Percentiles rank a stretch among this genome's conserved stretches.
Evolutionary conservation across 345 rosid species (phyloP).

Genomic region (Nephelium lappaceum): DNA sequence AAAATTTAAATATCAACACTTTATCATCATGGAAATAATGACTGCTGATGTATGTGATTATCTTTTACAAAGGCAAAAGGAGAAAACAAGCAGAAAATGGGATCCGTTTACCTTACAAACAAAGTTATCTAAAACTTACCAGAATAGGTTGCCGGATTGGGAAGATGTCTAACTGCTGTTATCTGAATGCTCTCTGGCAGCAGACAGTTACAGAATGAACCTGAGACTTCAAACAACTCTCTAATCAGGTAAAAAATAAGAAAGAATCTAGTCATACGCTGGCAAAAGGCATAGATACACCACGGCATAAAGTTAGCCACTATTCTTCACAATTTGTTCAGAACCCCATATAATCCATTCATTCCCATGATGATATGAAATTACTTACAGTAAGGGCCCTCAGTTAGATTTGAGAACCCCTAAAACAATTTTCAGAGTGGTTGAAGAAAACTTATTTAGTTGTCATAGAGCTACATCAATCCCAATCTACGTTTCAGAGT

Average conservation of each 20-base stretch:
- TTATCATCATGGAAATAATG: background rate
- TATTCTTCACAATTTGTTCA: background rate
- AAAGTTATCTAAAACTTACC: constrained; percentile 46
- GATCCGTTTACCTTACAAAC: constrained; percentile 1
- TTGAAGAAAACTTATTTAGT: background rate
- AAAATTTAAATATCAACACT: background rate
- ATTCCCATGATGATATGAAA: background rate
- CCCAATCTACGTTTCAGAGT: background rate
- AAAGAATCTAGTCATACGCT: background rate
- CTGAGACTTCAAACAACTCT: constrained; percentile 53
- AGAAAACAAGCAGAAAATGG: background rate
- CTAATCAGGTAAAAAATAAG: constrained; percentile 20
- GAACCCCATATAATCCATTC: background rate
- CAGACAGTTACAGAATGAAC: constrained; percentile 91
- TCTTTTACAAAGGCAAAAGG: background rate
- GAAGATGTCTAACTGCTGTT: constrained; percentile 74
- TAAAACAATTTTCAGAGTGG: background rate
- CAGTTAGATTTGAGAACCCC: constrained; percentile 1
- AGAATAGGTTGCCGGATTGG: constrained; percentile 68
- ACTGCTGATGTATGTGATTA: background rate
- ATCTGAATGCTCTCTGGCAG: constrained; percentile 88
- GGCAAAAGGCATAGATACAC: constrained; percentile 5
- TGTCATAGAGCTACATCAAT: background rate
- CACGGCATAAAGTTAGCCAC: background rate
- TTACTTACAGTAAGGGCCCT: background rate